phyloP scores from a whole-genome alignment of 1,284 basidiomycete species.

The Cerrena zonata region DNA sequence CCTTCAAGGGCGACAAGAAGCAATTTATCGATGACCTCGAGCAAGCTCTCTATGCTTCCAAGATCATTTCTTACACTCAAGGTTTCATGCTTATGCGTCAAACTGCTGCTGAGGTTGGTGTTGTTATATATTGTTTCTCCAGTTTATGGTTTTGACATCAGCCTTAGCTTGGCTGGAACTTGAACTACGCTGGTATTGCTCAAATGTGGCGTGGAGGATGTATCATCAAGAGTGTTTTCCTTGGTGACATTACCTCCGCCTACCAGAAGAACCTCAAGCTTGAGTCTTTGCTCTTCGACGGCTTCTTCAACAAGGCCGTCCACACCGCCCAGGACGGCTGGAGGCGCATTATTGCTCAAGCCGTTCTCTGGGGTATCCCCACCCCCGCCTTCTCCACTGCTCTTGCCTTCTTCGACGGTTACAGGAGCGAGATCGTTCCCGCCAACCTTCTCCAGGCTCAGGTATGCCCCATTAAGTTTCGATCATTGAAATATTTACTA shows the following conservation, averaged over 20 bases:
- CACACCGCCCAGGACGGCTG: slow-evolving; percentile 96
- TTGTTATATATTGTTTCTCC: slow-evolving; percentile 20
- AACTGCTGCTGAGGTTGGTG: slow-evolving; percentile 83
- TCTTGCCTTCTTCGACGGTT: slow-evolving; percentile 98
- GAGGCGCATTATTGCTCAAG: slow-evolving; percentile 95
- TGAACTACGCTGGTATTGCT: slow-evolving; percentile 96
- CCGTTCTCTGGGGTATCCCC: slow-evolving; percentile 95
- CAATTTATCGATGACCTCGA: slow-evolving; percentile 99
- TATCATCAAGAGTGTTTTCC: slow-evolving; percentile 98
- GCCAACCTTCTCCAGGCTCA: slow-evolving; percentile 95
- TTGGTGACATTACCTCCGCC: slow-evolving; percentile 87
- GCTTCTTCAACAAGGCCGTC: slow-evolving; percentile 97
- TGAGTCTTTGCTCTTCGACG: slow-evolving; percentile 92
- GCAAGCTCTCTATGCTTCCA: slow-evolving; percentile 97
- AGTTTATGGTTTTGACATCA: slow-evolving; percentile 15
- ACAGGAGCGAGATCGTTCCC: slow-evolving; percentile 85
- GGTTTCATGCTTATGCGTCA: slow-evolving; percentile 99
- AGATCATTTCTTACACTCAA: slow-evolving; percentile 99
- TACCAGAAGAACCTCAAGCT: slow-evolving; percentile 84
- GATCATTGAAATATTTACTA: slow-evolving; percentile 23
- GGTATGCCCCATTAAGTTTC: slow-evolving; percentile 31
- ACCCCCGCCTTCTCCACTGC: slow-evolving; percentile 95
- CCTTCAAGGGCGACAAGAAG: slow-evolving; percentile 96
- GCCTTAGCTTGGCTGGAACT: slow-evolving; percentile 64
- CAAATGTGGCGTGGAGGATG: slow-evolving; percentile 99